These are phyloP conservation scores for Hyparrhenia diplandra DNA, from an alignment of 176 grass and related monocot genomes.

Conservation along the genomic window DNA sequence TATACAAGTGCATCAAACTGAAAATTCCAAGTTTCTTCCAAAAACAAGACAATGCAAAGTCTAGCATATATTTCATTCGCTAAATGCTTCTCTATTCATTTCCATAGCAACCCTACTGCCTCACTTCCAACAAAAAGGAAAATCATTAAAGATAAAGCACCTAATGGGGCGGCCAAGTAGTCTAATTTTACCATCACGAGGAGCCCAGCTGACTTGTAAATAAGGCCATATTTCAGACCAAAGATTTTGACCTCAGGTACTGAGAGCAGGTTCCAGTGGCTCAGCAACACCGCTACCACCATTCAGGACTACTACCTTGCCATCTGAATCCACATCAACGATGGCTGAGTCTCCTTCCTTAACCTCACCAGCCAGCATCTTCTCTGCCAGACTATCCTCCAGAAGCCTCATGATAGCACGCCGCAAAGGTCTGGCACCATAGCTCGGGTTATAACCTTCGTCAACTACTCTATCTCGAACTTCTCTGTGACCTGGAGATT, in stretches of 20 bases:
- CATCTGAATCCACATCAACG: constrained; percentile 85
- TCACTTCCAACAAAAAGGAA: background rate
- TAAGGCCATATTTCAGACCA: background rate
- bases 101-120: constrained; percentile 25
- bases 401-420: constrained; percentile 91
- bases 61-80: background rate
- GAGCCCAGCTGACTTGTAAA: constrained; percentile 4
- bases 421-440: constrained; percentile 73
- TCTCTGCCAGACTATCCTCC: constrained; percentile 83
- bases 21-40: constrained; percentile 14
- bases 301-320: constrained; percentile 84
- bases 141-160: background rate
- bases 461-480: constrained; percentile 89
- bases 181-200: constrained; percentile 27
- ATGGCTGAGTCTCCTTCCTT: constrained; percentile 90
- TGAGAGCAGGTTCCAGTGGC: constrained; percentile 38
- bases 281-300: constrained; percentile 55
- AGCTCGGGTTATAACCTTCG: constrained; percentile 91
- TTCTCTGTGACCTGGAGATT: constrained; percentile 86
- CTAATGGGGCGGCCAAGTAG: background rate
- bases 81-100: constrained; percentile 22
- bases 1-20: constrained; percentile 2
- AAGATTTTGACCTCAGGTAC: background rate
- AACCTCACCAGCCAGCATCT: constrained; percentile 77
- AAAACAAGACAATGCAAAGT: constrained; percentile 20